A percentile compares a stretch with the other conserved stretches of the same genome.
Evolutionary conservation across 106 monocot genomes (phyloP).

Genomic region (Allium sativum): DNA sequence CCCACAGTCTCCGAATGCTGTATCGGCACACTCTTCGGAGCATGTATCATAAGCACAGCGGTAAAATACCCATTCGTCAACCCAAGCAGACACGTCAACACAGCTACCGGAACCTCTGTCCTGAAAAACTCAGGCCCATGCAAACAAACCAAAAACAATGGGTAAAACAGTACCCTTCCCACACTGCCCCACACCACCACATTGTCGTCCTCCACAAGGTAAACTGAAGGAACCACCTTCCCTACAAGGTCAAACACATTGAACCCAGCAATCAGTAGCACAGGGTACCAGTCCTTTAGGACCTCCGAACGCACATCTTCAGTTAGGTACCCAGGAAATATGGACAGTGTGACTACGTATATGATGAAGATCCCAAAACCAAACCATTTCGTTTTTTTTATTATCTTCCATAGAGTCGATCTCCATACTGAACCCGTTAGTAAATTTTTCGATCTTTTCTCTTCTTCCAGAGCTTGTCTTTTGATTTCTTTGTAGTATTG

Average conservation of each 20-base stretch:
- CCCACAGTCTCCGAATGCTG: constrained; percentile 53
- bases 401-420: constrained; percentile 27
- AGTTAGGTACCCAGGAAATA: constrained; percentile 52
- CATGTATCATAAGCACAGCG: constrained; percentile 39
- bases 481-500: constrained; percentile 36
- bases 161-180: constrained; percentile 43
- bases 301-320: constrained; percentile 47
- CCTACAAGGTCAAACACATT: constrained; percentile 48
- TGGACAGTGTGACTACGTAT: constrained; percentile 38
- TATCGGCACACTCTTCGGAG: constrained; percentile 46
- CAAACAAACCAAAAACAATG: constrained; percentile 31
- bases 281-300: constrained; percentile 52
- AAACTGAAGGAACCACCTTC: constrained; percentile 32
- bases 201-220: constrained; percentile 23
- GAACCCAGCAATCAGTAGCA: constrained; percentile 38
- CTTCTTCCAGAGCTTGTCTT: constrained; percentile 25
- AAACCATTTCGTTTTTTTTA: constrained; percentile 29
- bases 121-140: constrained; percentile 40
- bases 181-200: constrained; percentile 21
- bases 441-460: constrained; percentile 5
- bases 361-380: constrained; percentile 41
- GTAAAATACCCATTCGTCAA: constrained; percentile 55
- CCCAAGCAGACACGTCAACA: constrained; percentile 44
- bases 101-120: constrained; percentile 33
- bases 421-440: constrained; percentile 27